Conservation (phyloP, 2,329 filamentous ascomycete species). For the Nigrograna mackinnonii region DNA sequence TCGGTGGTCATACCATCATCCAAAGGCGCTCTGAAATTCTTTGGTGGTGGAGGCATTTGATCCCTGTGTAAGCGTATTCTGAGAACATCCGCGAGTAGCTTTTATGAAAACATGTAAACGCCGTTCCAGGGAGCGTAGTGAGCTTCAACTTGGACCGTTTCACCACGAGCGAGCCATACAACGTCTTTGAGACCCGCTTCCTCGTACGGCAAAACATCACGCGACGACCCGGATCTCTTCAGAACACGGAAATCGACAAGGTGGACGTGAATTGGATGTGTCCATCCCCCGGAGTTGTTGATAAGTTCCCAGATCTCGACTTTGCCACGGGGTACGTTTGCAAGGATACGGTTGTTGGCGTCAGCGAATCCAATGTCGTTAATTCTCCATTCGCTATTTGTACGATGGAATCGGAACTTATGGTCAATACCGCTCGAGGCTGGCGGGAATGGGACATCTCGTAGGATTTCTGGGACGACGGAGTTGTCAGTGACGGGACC, state of each 20-base stretch:
- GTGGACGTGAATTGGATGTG: constrained; percentile 62
- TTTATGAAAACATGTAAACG: constrained; percentile 42
- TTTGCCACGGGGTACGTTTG: constrained; percentile 32
- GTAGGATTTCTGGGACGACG: constrained; percentile 25
- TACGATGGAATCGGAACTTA: constrained; percentile 35
- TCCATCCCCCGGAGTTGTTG: constrained; percentile 55
- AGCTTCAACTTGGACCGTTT: constrained; percentile 37
- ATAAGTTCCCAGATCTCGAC: constrained; percentile 42
- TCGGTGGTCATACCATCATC: too few relatives aligned
- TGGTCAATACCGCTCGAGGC: constrained; percentile 8
- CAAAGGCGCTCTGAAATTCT: too few relatives aligned
- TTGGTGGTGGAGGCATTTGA: too few relatives aligned
- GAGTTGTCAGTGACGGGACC: constrained; percentile 25
- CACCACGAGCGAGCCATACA: constrained; percentile 56
- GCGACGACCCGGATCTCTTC: constrained; percentile 49
- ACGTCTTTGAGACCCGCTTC: constrained; percentile 61
- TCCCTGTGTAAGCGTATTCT: too few relatives aligned
- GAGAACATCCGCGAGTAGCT: too few relatives aligned
- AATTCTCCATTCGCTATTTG: constrained; percentile 31
- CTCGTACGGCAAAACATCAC: constrained; percentile 56
- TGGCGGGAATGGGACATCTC: constrained; percentile 25
- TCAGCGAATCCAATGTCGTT: constrained; percentile 39
- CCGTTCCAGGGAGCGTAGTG: constrained; percentile 48
- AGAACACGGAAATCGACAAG: constrained; percentile 62
- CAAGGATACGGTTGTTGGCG: constrained; percentile 35